A percentile compares a stretch with the other conserved stretches of the same genome.
phyloP scores from a whole-genome alignment of 176 grass and related monocot genomes.

The Aegilops tauschii region DNA sequence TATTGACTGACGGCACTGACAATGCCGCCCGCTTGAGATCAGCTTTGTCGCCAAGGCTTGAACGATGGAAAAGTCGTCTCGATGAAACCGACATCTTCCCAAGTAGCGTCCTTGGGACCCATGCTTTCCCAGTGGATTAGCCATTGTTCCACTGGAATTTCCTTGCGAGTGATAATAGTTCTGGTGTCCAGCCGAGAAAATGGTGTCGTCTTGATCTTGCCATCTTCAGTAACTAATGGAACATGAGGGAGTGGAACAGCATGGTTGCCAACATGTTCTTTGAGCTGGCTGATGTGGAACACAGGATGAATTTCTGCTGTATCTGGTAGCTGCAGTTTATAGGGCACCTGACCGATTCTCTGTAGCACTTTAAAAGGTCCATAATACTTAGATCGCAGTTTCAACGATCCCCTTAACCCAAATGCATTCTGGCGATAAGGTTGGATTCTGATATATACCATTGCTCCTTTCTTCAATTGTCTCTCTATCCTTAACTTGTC shows the following conservation, averaged over 20 bases:
- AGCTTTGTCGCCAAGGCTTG: background rate
- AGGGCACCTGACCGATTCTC: too few species aligned
- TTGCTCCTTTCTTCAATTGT: too few species aligned
- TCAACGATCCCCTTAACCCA: too few species aligned
- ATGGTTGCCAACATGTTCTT: background rate
- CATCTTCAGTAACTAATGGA: background rate
- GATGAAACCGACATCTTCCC: background rate
- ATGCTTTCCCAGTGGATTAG: background rate
- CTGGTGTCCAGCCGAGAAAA: background rate
- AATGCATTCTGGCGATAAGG: too few species aligned
- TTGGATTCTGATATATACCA: too few species aligned
- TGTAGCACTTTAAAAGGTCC: too few species aligned
- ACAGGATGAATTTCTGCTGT: too few species aligned
- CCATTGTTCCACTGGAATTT: background rate
- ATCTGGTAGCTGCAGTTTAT: too few species aligned
- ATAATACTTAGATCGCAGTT: too few species aligned
- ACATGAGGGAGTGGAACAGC: background rate
- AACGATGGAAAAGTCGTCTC: background rate
- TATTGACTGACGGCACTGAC: background rate
- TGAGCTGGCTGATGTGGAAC: too few species aligned
- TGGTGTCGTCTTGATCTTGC: background rate
- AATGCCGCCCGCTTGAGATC: background rate
- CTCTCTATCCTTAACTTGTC: too few species aligned
- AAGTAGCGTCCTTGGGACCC: background rate
- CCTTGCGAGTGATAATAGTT: background rate